A percentile compares a stretch with the other conserved stretches of the same genome.
Conservation (phyloP, 345 rosid genomes). For the Murraya paniculata region DNA sequence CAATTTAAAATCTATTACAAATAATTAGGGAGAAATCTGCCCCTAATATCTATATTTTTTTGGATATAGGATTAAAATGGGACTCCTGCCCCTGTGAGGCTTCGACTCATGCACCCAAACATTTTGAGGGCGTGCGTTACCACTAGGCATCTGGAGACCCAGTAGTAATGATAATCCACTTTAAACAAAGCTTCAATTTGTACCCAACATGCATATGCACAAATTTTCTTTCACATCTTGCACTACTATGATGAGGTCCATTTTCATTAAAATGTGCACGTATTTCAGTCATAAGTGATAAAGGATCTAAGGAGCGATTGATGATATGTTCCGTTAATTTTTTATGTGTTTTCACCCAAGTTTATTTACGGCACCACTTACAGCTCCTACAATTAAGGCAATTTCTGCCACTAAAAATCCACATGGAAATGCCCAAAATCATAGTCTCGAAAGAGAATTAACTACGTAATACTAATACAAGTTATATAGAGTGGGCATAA, state of each 20-base stretch:
- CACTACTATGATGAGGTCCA: background rate
- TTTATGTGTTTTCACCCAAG: background rate
- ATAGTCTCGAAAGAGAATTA: background rate
- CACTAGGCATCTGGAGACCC: too few relatives aligned
- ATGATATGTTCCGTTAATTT: background rate
- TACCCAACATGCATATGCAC: slow-evolving; percentile 54
- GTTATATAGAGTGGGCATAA: slow-evolving; percentile 20
- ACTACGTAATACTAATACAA: slow-evolving; percentile 14
- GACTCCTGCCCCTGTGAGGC: too few relatives aligned
- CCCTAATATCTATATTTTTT: too few relatives aligned
- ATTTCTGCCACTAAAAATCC: slow-evolving; percentile 13
- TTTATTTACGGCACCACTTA: background rate
- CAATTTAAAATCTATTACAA: too few relatives aligned
- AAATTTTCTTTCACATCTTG: slow-evolving; percentile 32
- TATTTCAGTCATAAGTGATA: background rate
- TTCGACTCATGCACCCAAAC: too few relatives aligned
- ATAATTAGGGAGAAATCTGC: too few relatives aligned
- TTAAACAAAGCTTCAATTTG: slow-evolving; percentile 58
- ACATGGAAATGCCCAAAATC: slow-evolving; percentile 8
- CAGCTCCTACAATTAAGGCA: slow-evolving; percentile 10
- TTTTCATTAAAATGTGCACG: background rate
- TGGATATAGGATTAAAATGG: too few relatives aligned
- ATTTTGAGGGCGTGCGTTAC: too few relatives aligned
- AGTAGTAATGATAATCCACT: slow-evolving; percentile 7
- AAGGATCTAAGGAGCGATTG: background rate